A percentile compares a stretch with the other conserved stretches of the same genome.
Evolutionary conservation across 2,329 filamentous ascomycete species (phyloP).

Genomic region (Colletotrichum liaoningense): DNA sequence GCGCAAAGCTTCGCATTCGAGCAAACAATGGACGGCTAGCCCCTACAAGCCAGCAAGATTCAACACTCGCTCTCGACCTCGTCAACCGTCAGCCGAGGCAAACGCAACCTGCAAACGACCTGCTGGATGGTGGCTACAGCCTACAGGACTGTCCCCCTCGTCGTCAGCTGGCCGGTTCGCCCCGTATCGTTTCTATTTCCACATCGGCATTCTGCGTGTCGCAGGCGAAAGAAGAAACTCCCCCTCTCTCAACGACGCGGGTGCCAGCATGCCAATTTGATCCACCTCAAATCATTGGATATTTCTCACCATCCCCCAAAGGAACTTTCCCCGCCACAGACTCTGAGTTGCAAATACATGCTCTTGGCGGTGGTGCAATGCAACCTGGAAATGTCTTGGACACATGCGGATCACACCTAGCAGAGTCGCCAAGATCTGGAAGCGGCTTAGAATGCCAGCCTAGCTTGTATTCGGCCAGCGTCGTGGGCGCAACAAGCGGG

Average conservation of each 20-base stretch:
- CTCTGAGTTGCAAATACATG: background rate
- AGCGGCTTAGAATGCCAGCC: slow-evolving; percentile 20
- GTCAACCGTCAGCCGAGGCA: background rate
- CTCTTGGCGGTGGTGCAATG: slow-evolving; percentile 27
- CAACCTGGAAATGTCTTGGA: slow-evolving; percentile 24
- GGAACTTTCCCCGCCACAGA: slow-evolving; percentile 3
- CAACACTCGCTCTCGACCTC: background rate
- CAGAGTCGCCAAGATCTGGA: slow-evolving; percentile 25
- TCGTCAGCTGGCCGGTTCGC: background rate
- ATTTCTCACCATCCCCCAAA: no score
- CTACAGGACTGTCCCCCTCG: background rate
- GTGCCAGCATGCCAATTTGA: background rate
- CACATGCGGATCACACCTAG: slow-evolving; percentile 11
- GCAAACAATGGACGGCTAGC: background rate
- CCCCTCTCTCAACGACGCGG: slow-evolving; percentile 5
- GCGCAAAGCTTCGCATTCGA: slow-evolving; percentile 14
- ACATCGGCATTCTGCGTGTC: slow-evolving; percentile 15
- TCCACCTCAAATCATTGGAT: background rate
- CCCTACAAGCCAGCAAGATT: background rate
- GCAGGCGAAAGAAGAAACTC: background rate
- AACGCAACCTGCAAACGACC: background rate
- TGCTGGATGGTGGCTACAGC: background rate
- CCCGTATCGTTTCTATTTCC: background rate
- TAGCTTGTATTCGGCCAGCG: background rate
- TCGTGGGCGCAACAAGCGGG: background rate